Conservation (phyloP, 495 filamentous ascomycete species). For the Cercophora newfieldiana region DNA sequence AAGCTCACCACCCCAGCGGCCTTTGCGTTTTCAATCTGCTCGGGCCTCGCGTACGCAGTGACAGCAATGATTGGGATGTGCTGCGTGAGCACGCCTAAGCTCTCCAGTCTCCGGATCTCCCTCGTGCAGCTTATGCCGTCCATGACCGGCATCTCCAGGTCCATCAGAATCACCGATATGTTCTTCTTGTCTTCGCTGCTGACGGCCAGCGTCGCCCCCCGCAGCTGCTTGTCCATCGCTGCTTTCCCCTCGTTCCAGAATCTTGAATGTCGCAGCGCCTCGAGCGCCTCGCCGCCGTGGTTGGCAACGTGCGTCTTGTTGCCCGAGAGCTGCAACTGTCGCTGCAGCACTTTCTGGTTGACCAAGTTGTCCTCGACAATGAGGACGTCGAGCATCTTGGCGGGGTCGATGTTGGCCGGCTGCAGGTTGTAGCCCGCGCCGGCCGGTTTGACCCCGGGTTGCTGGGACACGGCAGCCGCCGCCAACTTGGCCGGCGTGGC, state of each 20-base stretch:
- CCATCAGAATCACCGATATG: constrained; percentile 74
- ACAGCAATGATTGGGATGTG: constrained; percentile 79
- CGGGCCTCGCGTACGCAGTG: constrained; percentile 72
- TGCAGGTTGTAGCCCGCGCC: not conserved
- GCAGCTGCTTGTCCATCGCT: not conserved
- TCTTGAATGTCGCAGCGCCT: constrained; percentile 45
- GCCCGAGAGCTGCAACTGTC: constrained; percentile 68
- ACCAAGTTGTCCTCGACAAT: constrained; percentile 87
- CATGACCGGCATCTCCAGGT: constrained; percentile 88
- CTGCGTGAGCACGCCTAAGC: constrained; percentile 46
- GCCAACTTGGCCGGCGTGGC: not conserved
- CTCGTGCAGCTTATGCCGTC: constrained; percentile 74
- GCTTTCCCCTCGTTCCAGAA: constrained; percentile 43
- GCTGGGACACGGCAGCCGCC: not conserved
- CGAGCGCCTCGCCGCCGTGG: constrained; percentile 76
- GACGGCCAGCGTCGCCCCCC: not conserved
- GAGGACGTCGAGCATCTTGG: constrained; percentile 48
- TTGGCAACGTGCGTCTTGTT: constrained; percentile 71
- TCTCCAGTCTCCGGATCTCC: constrained; percentile 66
- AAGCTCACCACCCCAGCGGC: constrained; percentile 54
- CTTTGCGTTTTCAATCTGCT: constrained; percentile 61
- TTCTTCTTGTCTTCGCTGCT: constrained; percentile 23
- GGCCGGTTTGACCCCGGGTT: not conserved
- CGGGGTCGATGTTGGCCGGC: not conserved
- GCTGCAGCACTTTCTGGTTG: constrained; percentile 71